Evolutionary conservation across 164 flowering plant genomes (phyloP).

Genomic region (Stephania yunnanensis): DNA sequence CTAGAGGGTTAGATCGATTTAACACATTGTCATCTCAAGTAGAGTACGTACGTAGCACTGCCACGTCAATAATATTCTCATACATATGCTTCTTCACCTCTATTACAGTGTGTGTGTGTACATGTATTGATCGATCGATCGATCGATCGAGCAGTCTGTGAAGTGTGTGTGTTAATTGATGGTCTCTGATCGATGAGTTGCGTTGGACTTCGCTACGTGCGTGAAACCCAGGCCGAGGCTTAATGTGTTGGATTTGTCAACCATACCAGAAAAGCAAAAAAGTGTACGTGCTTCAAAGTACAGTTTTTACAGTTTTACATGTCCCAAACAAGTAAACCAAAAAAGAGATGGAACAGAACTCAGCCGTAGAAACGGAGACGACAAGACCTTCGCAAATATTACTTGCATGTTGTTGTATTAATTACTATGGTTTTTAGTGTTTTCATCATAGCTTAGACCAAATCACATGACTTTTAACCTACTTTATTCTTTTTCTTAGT

Average conservation of each 20-base stretch:
- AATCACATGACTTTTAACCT: background rate
- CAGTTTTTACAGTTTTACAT: background rate
- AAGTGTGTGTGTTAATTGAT: background rate
- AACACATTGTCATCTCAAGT: background rate
- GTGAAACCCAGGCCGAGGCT: background rate
- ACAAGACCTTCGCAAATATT: background rate
- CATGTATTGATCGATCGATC: background rate
- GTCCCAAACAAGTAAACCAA: background rate
- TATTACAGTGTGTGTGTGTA: background rate
- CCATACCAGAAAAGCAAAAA: conserved; percentile 3
- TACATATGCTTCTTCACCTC: background rate
- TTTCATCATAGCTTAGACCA: background rate
- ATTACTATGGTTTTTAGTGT: background rate
- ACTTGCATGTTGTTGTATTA: background rate
- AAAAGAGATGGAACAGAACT: background rate
- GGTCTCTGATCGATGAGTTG: background rate
- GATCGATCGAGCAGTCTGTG: background rate
- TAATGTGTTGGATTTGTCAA: conserved; percentile 1
- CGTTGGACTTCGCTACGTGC: background rate
- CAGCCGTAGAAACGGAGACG: background rate
- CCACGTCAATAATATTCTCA: background rate
- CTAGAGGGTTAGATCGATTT: background rate
- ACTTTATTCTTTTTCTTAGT: no score
- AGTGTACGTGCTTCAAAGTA: background rate
- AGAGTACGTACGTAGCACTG: background rate